Conservation (phyloP, 352 stramenopile species). For the Phytophthora capsici region DNA sequence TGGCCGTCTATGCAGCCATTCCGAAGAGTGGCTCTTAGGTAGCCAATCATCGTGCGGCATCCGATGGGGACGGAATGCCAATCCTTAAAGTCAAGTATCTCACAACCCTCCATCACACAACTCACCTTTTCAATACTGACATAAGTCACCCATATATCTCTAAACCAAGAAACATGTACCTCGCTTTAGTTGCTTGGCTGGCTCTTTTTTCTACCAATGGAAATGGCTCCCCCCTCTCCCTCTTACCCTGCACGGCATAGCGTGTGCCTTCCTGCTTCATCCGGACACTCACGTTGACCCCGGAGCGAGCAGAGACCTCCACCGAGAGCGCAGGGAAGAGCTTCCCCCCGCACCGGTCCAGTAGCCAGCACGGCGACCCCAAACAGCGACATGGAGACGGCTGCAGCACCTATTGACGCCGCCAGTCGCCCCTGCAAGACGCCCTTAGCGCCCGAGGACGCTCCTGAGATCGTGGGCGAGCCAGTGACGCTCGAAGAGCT, state of each 20-base stretch:
- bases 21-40: slow-evolving; percentile 17
- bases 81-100: slow-evolving; percentile 1
- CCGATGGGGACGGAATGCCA: background rate
- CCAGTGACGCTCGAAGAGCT: slow-evolving; percentile 41
- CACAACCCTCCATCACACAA: background rate
- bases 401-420: slow-evolving; percentile 19
- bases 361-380: slow-evolving; percentile 16
- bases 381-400: slow-evolving; percentile 33
- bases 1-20: slow-evolving; percentile 26
- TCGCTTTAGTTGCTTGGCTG: slow-evolving; percentile 17
- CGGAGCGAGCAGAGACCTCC: slow-evolving; percentile 5
- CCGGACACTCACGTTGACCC: background rate
- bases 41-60: slow-evolving; percentile 26
- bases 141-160: slow-evolving; percentile 9
- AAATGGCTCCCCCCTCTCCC: slow-evolving; percentile 40
- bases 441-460: slow-evolving; percentile 28
- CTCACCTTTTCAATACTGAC: slow-evolving; percentile 1
- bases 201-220: slow-evolving; percentile 60
- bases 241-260: slow-evolving; percentile 34
- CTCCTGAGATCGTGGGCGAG: slow-evolving; percentile 36
- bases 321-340: slow-evolving; percentile 3
- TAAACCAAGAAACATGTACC: background rate
- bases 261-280: slow-evolving; percentile 21
- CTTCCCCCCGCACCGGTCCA: slow-evolving; percentile 7
- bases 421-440: slow-evolving; percentile 31